Base-by-base conservation (phyloP, 345 rosid species). In the Raphanus raphanistrum region DNA sequence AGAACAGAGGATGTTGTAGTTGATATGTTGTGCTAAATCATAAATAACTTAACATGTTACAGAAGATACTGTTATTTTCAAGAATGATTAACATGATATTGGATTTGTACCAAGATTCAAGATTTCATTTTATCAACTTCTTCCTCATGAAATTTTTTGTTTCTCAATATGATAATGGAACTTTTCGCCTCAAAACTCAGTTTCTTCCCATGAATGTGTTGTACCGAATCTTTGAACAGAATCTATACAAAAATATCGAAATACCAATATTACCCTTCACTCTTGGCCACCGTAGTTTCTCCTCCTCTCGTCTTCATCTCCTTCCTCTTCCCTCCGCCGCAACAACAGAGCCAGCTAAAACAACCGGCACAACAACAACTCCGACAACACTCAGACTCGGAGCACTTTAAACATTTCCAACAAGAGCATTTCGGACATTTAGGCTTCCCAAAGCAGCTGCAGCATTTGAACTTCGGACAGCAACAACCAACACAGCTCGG, bases 281-380 rank as follows among this genome's bases (percentile, higher is more conserved):
- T 12, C 70, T 66, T 66, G 1, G 16, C 55, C 70, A 66, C 17
- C 17, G 70, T 41, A 4, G 16, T 6, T 21, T 25, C 52, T 11
- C 54, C 48, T 10, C 52, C 54, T 15, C 52, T 10, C 60, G 25
- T 27, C 27, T 58, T 70, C 38, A 28, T 27, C 9, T 74, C 83
- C 52, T 61, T 21, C 38, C 38, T 68, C 32, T 64, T 68, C 43
- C 55, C 75, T 68, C 79, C 75, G 26, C 71, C 71, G 43, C 78
- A 80, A n/a, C 80, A 90, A 71, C 88, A 90, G 16, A 54, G 21
- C 86, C 88, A 86, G 33, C 48, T 35, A 26, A 81, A 76, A 74
- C 87, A 84, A 65, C 76, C 65, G n/a, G 59, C 68, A 59, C 72
- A 80, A 8, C 79, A 70, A 33, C 73, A 80, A 70, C 71, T 26